Evolutionary conservation across 306 rosid species (phyloP).

Genomic region (Citrullus amarus): DNA sequence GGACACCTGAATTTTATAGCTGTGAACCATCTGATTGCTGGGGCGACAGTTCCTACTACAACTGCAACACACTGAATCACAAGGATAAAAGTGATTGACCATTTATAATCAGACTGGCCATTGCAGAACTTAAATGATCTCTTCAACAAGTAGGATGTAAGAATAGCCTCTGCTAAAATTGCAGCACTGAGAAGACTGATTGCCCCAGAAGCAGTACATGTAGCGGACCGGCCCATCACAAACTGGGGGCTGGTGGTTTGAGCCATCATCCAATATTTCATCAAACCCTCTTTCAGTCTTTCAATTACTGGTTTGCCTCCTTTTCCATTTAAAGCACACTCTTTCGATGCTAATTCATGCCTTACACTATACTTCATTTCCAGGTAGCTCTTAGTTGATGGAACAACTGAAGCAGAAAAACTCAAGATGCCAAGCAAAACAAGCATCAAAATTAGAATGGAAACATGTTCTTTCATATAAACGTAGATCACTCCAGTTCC

Average conservation of each 20-base stretch:
- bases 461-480: conserved; percentile 54
- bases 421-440: conserved; percentile 39
- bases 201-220: conserved; percentile 76
- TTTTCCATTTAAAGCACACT: conserved; percentile 10
- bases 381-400: conserved; percentile 42
- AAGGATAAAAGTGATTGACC: conserved; percentile 60
- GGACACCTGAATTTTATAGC: conserved; percentile 54
- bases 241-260: conserved; percentile 75
- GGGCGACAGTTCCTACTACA: conserved; percentile 61
- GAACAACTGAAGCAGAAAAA: conserved; percentile 46
- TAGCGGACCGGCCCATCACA: conserved; percentile 78
- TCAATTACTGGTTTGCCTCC: background rate
- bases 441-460: conserved; percentile 50
- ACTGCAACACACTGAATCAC: conserved; percentile 54
- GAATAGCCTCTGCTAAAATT: conserved; percentile 44
- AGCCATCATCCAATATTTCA: conserved; percentile 80
- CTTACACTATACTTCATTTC: conserved; percentile 29
- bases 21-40: conserved; percentile 65
- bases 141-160: conserved; percentile 47
- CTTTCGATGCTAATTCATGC: conserved; percentile 32
- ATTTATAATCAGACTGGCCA: conserved; percentile 60
- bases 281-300: conserved; percentile 24
- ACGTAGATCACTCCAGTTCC: conserved; percentile 74
- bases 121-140: conserved; percentile 45
- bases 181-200: conserved; percentile 54